These are phyloP conservation scores for Pseudozyma hubeiensis DNA, from an alignment of 1,284 basidiomycete genomes.

Conservation along the genomic window DNA sequence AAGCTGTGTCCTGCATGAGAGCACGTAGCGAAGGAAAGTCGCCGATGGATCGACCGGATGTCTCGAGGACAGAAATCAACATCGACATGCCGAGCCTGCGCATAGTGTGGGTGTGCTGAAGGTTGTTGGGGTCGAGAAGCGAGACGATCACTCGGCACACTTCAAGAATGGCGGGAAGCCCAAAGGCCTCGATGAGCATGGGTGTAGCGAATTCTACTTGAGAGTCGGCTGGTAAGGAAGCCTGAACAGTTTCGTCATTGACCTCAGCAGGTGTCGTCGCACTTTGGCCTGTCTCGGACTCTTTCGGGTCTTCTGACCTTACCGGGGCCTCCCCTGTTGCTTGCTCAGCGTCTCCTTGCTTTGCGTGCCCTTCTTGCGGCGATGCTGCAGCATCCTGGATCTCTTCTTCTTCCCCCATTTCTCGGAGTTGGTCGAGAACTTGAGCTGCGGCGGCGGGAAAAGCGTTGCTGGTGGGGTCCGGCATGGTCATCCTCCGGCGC, in stretches of 20 bases:
- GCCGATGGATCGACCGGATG: conserved; percentile 79
- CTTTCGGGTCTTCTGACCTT: background rate
- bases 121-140: conserved; percentile 91
- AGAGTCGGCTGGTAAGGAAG: background rate
- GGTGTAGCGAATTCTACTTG: conserved; percentile 5
- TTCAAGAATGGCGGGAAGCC: conserved; percentile 91
- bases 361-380: conserved; percentile 1
- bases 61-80: conserved; percentile 89
- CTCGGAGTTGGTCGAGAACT: conserved; percentile 48
- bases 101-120: conserved; percentile 95
- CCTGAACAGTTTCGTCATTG: background rate
- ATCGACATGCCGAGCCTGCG: conserved; percentile 88
- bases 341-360: background rate
- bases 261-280: conserved; percentile 3
- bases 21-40: conserved; percentile 77
- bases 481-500: conserved; percentile 67
- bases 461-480: conserved; percentile 66
- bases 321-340: too few species aligned
- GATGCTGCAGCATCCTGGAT: conserved; percentile 19
- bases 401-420: conserved; percentile 55
- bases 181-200: conserved; percentile 73
- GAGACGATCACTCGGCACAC: conserved; percentile 93
- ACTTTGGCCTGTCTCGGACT: background rate
- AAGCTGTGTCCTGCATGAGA: conserved; percentile 86
- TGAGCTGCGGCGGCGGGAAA: conserved; percentile 62